Evolutionary conservation across 2,329 filamentous ascomycete species (phyloP).

Genomic region (Arachnomyces sp.): DNA sequence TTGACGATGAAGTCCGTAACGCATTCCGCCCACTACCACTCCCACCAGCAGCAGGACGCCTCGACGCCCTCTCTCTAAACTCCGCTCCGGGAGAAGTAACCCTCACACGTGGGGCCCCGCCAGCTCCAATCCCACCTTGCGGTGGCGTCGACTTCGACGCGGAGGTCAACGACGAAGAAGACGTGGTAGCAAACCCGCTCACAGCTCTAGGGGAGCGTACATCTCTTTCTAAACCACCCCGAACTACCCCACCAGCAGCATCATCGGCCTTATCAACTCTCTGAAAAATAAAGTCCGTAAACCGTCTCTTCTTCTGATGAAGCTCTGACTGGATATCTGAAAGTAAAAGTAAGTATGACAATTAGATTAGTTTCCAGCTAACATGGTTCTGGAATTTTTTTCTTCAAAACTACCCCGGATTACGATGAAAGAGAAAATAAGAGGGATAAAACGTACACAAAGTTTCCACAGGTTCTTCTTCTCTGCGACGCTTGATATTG

Average conservation of each 20-base stretch:
- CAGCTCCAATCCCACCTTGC: slow-evolving; percentile 11
- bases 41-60: slow-evolving; percentile 21
- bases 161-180: slow-evolving; percentile 28
- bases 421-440: too few species aligned
- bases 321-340: slow-evolving; percentile 39
- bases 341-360: slow-evolving; percentile 4
- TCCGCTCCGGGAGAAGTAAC: slow-evolving; percentile 37
- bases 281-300: slow-evolving; percentile 42
- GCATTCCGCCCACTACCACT: slow-evolving; percentile 22
- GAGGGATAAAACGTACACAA: slow-evolving; percentile 33
- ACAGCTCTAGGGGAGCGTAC: slow-evolving; percentile 3
- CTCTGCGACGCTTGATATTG: slow-evolving; percentile 50
- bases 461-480: slow-evolving; percentile 50
- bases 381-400: slow-evolving; percentile 11
- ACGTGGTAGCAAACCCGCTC: slow-evolving; percentile 24
- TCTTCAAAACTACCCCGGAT: too few species aligned
- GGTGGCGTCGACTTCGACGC: slow-evolving; percentile 12
- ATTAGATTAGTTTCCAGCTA: too few species aligned
- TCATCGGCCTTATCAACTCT: slow-evolving; percentile 24
- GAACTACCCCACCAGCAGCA: slow-evolving; percentile 8
- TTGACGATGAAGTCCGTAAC: slow-evolving; percentile 19
- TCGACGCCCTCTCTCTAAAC: slow-evolving; percentile 27
- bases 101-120: slow-evolving; percentile 32
- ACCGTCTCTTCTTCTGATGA: slow-evolving; percentile 40
- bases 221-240: slow-evolving; percentile 5